Evolutionary conservation across 1,284 basidiomycete genomes (phyloP), one percentile per base, ranked within the genome.

Genomic region (Trichosporon coremiiforme): DNA sequence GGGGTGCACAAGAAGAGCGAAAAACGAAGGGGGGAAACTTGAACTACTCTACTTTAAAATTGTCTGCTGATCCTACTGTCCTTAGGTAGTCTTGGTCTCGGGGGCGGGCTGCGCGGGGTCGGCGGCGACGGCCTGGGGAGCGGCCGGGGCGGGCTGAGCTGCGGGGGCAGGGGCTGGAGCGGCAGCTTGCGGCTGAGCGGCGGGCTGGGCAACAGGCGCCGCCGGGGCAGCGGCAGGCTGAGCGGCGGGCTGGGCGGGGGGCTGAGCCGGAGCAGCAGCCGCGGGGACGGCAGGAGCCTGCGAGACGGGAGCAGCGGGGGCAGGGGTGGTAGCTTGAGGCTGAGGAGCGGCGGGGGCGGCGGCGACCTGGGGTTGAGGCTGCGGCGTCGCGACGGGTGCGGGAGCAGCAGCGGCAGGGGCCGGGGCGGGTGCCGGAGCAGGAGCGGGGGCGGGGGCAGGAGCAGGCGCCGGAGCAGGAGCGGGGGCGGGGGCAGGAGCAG

Each of bases 211-310:
- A 9, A 60, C 33, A 15, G 57, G 10, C 9, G 63, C 63, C 8
- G n/a, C 29, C 6, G 41, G 31, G 12, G 66, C 62, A n/a, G 57
- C 25, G 17, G 57, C 57, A 2, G 55, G 62, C 67, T 68, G 67
- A 41, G 41, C 31, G n/a, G 47, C 17, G 47, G 50, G 53, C 88
- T 12, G 66, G 15, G 45, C 45, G 8, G 41, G 22, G 4, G 31
- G 71, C 71, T 20, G 66, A 17, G 35, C 35, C 35, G 35, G 35
- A 31, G 57, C 25, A n/a, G 53, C 47, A 20, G 29, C 45, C n/a
- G 50, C 17, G 33, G 7, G 9, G 31, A 60, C 35, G 5, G n/a
- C 36, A 6, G 66, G 53, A 25, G 53, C 22, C 33, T 25, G 25
- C 25, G 63, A 50, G 47, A 41, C 38, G 33, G 64, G n/a, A 7